Base-by-base conservation (phyloP, 1,284 basidiomycete species). In the Marasmius tenuissimus region DNA sequence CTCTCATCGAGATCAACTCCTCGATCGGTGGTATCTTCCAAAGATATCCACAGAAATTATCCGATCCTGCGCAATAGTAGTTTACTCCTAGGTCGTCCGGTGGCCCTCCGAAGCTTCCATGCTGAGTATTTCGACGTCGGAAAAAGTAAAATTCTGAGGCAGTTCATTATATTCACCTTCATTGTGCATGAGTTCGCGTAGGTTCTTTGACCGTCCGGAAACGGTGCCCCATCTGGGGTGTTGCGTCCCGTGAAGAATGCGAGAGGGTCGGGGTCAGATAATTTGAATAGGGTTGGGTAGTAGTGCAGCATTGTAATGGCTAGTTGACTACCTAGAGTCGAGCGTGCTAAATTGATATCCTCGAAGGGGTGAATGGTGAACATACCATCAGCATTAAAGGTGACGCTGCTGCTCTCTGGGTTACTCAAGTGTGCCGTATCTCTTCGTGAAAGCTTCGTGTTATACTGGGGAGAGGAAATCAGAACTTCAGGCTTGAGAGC, bases 21-120 rank as follows among this genome's bases (percentile, higher is more conserved):
- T 71, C 64, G 0, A 81, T 61, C 3, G 79, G 70, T 1, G 91
- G 91, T 38, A 93, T 77, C 66, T 82, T 84, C 92, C 92, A 94
- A n/a, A 92, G 72, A 66, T 94, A 94, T 11, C 80, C 85, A 37
- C 87, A 80, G 69, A 93, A 94, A 71, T 94, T 89, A 69, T 94
- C 92, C 10, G 90, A 93, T 11, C 92, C 92, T 11, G 84, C 82
- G 38, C 80, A 81, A 68, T 88, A 94, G 67, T 88, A 85, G 34
- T 79, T 49, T 20, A 27, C 71, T 57, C 88, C 86, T 6, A 54
- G 73, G 51, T 79, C 76, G n/a, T 81, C 68, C 4, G 81, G 81
- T 3, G 80, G 78, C 0, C 85, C 83, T 40, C 91, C 89, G 64
- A 94, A 92, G 3, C 85, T 84, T 11, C 91, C 91, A 65, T 92